Evolutionary conservation across 2,329 filamentous ascomycete species (phyloP), one percentile per base, ranked within the genome.

Genomic region (Alternaria brassicae): DNA sequence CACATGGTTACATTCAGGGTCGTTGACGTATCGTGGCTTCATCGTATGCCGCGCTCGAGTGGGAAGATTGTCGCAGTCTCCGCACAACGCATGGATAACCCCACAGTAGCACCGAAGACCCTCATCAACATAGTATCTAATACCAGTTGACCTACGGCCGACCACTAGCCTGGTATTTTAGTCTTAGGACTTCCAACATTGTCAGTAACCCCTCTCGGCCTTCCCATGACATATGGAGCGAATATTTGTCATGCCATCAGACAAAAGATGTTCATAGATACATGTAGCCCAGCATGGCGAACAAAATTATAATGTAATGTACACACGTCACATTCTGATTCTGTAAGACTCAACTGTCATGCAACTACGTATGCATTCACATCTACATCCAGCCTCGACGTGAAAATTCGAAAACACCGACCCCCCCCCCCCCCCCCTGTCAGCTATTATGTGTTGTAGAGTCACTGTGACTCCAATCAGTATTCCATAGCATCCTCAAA

Each of bases 401-500:
- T 39, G 4, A n/a, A 39, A 9, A 21, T 21, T 12, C 17, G 5
- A 41, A 6, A 8, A 15, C 39, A 7, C 17, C 39, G 25, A 15
- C 39, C 12, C 6, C 19, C 21, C 12, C 12, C n/a, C n/a, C n/a
- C n/a, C n/a, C n/a, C n/a, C n/a, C n/a, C n/a, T n/a, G n/a, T n/a
- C n/a, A n/a, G n/a, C n/a, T n/a, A n/a, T 15, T 41, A 41, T 25
- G 21, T 40, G 17, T 37, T 12, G 6, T 9, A 36, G 5, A 41
- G 19, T 41, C 21, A 41, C 39, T 12, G 12, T 41, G n/a, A 23
- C 19, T 41, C 6, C 19, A 12, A 17, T 65, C 47, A 77, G 51
- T 77, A 77, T 28, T 75, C 72, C 79, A 83, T 74, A 1, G 81
- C 77, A 53, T 83, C 80, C 65, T 82, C 81, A 67, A 83, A 84